Evolutionary conservation across 495 filamentous ascomycete species (phyloP).

Genomic region (Copromyces sp.): DNA sequence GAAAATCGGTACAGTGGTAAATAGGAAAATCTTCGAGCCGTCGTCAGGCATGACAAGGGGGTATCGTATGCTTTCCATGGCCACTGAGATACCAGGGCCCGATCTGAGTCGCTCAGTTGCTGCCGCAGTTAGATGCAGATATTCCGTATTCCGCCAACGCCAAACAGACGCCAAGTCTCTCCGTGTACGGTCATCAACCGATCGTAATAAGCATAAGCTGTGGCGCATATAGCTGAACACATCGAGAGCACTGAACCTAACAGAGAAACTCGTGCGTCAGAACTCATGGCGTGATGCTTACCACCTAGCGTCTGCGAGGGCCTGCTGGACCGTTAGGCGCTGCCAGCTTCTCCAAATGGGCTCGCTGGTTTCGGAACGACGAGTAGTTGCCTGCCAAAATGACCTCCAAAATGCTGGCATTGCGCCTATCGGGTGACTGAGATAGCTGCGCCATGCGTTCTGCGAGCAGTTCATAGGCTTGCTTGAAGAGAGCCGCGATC

Average conservation of each 20-base stretch:
- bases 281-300: neutral
- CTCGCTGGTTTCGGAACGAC: slow-evolving; percentile 54
- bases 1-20: neutral
- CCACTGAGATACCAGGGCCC: neutral
- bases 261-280: neutral
- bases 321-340: neutral
- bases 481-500: slow-evolving; percentile 54
- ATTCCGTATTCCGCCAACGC: neutral
- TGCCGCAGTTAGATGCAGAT: neutral
- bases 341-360: slow-evolving; percentile 24
- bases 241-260: neutral
- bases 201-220: neutral
- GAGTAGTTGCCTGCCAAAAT: slow-evolving; percentile 66
- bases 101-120: neutral
- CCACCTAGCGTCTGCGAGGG: neutral
- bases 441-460: slow-evolving; percentile 42
- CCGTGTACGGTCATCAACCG: neutral
- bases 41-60: neutral
- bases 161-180: neutral
- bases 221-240: neutral
- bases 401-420: slow-evolving; percentile 50
- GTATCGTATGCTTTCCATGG: neutral
- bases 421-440: slow-evolving; percentile 9
- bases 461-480: slow-evolving; percentile 49
- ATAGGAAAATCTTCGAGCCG: neutral